Base-by-base conservation (phyloP, 2,329 filamentous ascomycete genomes). In the Sclerotinia nivalis region DNA sequence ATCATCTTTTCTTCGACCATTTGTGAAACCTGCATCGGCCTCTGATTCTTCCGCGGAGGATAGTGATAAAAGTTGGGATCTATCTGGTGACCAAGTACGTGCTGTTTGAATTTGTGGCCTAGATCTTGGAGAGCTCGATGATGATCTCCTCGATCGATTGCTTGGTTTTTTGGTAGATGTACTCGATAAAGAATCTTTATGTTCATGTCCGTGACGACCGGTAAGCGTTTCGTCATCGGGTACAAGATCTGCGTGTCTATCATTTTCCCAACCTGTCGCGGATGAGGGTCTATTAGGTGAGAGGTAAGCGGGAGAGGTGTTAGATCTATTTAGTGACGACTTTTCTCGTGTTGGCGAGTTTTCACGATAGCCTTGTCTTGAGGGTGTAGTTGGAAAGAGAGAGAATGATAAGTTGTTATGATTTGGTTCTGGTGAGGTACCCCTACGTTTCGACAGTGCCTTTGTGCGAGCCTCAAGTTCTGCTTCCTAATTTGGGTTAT, bases 261-360 rank as follows among this genome's bases (percentile, higher is more conserved):
- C 71, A n/a, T 75, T 74, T 7, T 73, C 70, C 47, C 66, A 49
- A 8, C 72, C 69, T 20, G 65, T 72, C 62, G 72, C 72, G 71
- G 73, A 78, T 64, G 69, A 74, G 61, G 73, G 66, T 79, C 79
- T 70, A 82, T 84, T 31, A 66, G 85, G 84, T 6, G 85, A 86
- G 8, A 85, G 76, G 28, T 79, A 77, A 20, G 83, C 84, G 2
- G 87, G 86, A 20, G 85, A 85, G 4, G 87, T 88, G 73, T 86
- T 85, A 2, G 87, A 86, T 40, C 87, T 83, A 28, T 79, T 73
- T 6, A 80, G 74, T 18, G 72, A 69, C 34, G 59, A 31, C 40
- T 54, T 62, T 15, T 66, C 67, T 55, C 55, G 49, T 52, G 64
- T 28, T 66, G 64, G 52, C 2, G 72, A 72, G 15, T 69, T 52